Conservation (phyloP, 306 rosid species). For the Prunus mira region DNA sequence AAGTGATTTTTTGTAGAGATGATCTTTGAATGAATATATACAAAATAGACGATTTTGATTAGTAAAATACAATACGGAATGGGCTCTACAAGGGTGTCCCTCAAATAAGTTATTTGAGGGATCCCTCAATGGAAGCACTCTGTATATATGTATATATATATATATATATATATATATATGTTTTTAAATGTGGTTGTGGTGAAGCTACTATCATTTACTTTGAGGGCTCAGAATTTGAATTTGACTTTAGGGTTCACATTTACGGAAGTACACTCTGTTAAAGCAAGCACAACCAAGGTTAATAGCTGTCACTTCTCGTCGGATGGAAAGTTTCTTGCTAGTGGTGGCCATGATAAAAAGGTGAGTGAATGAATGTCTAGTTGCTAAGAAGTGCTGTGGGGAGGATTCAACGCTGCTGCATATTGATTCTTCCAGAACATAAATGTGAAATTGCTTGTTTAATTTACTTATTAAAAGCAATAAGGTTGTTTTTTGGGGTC, state of each 20-base stretch:
- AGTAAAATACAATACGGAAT: no score
- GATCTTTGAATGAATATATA: no score
- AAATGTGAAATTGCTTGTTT: constrained; percentile 10
- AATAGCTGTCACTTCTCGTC: constrained; percentile 93
- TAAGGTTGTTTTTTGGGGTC: background rate
- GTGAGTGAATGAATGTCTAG: constrained; percentile 32
- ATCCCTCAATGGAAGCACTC: no score
- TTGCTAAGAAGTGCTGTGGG: background rate
- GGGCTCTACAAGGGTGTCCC: no score
- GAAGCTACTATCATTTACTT: constrained; percentile 5
- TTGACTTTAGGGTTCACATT: constrained; percentile 73
- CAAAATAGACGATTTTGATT: no score
- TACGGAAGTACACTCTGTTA: constrained; percentile 58
- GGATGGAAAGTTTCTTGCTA: constrained; percentile 92
- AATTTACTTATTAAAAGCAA: constrained; percentile 10
- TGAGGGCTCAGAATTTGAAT: constrained; percentile 18
- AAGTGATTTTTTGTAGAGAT: no score
- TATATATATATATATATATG: no score
- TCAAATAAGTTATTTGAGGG: no score
- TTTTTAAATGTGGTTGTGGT: background rate
- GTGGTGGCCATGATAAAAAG: constrained; percentile 99
- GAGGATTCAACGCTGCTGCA: background rate
- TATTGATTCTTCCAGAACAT: constrained; percentile 11
- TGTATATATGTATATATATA: background rate
- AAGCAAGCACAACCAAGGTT: constrained; percentile 85